Conservation (phyloP, 139 green algal species). For the Tetraselmis striata region DNA sequence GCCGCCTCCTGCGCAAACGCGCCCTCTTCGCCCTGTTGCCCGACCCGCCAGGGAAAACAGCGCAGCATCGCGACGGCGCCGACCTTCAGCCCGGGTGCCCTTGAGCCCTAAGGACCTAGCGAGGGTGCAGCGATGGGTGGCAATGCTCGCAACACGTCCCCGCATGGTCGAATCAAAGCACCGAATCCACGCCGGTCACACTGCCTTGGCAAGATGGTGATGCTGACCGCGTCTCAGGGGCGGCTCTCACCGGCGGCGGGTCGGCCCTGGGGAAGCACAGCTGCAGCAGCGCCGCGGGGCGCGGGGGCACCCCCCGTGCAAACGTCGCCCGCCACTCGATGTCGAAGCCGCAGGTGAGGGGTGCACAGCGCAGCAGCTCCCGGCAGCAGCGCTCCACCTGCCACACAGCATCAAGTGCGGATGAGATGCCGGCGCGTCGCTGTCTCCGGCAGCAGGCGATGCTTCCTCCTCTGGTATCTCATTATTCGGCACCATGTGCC, state of each 20-base stretch:
- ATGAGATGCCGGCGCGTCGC: background rate
- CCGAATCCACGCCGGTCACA: too few relatives aligned
- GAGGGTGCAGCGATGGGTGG: too few relatives aligned
- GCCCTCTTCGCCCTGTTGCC: background rate
- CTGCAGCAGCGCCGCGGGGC: conserved; percentile 24
- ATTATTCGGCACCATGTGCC: too few relatives aligned
- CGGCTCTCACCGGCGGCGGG: background rate
- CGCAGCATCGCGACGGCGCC: background rate
- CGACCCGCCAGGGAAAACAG: conserved; percentile 14
- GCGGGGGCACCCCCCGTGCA: conserved; percentile 10
- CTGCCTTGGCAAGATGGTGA: too few relatives aligned
- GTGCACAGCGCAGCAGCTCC: background rate
- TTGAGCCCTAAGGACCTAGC: too few relatives aligned
- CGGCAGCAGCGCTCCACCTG: background rate
- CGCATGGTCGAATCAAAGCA: too few relatives aligned
- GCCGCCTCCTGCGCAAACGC: background rate
- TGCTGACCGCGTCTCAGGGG: too few relatives aligned
- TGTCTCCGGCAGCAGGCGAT: background rate
- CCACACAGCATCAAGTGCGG: background rate
- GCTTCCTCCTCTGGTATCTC: background rate
- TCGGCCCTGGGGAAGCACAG: conserved; percentile 19
- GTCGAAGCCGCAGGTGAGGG: conserved; percentile 34
- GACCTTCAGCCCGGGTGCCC: too few relatives aligned
- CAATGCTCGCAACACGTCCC: too few relatives aligned
- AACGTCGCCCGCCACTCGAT: conserved; percentile 44